These are phyloP conservation scores for Gloeostereum incarnatum DNA, from an alignment of 768 basidiomycete genomes.

Conservation along the genomic window DNA sequence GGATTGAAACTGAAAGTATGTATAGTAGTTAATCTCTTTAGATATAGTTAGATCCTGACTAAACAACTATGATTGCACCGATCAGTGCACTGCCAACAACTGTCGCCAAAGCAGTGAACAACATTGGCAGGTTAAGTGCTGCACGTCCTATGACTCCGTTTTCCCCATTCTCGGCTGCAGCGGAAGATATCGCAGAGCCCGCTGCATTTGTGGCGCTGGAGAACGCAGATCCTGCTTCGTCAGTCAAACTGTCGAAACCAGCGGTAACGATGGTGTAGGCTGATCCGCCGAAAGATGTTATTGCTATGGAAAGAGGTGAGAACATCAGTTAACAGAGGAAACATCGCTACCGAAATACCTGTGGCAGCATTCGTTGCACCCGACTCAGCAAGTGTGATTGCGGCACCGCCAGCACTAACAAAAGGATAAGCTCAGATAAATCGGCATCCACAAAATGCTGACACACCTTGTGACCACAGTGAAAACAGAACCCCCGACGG, in stretches of 20 bases:
- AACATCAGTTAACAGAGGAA: conserved; percentile 35
- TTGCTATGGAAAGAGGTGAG: conserved; percentile 18
- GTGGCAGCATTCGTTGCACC: conserved; percentile 29
- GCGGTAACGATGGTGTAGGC: background rate
- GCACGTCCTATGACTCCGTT: background rate
- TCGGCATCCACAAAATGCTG: too few species aligned
- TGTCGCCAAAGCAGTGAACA: conserved; percentile 23
- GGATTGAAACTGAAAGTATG: too few species aligned
- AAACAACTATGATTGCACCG: conserved; percentile 30
- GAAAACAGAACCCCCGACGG: conserved; percentile 38
- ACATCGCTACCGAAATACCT: conserved; percentile 37
- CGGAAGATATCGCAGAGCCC: conserved; percentile 10
- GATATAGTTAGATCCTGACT: conserved; percentile 1
- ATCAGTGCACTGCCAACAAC: conserved; percentile 28
- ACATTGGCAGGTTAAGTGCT: conserved; percentile 17
- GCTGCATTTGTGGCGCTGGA: background rate
- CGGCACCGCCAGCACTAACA: conserved; percentile 47
- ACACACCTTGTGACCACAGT: conserved; percentile 58
- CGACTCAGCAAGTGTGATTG: conserved; percentile 44
- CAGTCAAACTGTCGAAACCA: background rate
- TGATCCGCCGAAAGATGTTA: background rate
- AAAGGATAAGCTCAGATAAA: too few species aligned
- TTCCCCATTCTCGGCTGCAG: conserved; percentile 6
- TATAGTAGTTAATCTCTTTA: background rate
- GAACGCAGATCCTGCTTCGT: background rate